Conservation (phyloP, 169 alveolate genomes). For the Plasmodium gonderi region DNA sequence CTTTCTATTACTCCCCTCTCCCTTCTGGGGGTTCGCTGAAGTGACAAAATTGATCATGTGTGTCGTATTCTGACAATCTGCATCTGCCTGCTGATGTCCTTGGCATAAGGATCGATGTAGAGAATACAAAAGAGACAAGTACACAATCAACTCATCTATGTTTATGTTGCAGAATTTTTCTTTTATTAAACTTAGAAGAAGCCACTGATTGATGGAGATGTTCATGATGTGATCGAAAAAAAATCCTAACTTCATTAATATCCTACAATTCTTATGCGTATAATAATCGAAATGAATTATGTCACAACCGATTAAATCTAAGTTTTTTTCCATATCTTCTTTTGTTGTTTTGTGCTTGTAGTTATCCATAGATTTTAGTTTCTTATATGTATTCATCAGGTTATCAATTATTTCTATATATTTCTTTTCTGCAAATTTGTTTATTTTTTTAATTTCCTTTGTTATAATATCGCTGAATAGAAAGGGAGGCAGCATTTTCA, state of each 20-base stretch:
- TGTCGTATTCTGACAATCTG: not conserved
- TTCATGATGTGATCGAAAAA: conserved; percentile 77
- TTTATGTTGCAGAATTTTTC: conserved; percentile 84
- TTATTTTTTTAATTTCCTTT: conserved; percentile 77
- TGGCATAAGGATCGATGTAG: conserved; percentile 58
- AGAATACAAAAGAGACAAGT: conserved; percentile 80
- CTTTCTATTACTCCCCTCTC: not conserved
- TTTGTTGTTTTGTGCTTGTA: not conserved
- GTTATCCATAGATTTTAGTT: conserved; percentile 21
- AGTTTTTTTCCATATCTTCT: conserved; percentile 24
- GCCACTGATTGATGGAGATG: conserved; percentile 82
- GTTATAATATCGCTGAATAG: conserved; percentile 76
- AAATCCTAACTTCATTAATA: conserved; percentile 74
- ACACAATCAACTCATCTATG: conserved; percentile 81
- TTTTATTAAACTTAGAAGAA: conserved; percentile 78
- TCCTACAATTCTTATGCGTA: conserved; percentile 76
- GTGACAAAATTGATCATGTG: no score
- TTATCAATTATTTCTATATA: conserved; percentile 74
- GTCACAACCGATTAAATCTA: conserved; percentile 77
- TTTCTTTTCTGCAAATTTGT: conserved; percentile 76
- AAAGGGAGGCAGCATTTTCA: conserved; percentile 65
- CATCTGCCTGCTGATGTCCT: not conserved
- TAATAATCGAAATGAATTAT: conserved; percentile 79
- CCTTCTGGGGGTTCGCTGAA: not conserved
- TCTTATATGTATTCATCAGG: conserved; percentile 67